Base-by-base conservation (phyloP, 768 basidiomycete species). In the Crucibulum laeve region DNA sequence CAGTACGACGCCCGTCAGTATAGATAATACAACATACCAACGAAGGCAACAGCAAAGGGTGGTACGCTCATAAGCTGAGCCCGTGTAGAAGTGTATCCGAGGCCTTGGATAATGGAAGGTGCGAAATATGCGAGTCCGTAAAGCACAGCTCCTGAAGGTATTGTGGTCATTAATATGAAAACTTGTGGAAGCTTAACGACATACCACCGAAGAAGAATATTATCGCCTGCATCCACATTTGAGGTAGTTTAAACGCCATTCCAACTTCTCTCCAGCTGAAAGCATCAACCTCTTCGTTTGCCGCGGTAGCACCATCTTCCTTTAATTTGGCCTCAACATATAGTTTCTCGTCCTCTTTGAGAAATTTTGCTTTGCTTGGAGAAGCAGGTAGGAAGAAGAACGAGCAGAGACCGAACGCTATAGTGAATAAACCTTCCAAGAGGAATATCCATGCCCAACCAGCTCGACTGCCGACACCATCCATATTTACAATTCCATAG, bases 381-480 rank as follows among this genome's bases (percentile, higher is more conserved):
- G 70, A 65, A 32, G 57, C 52, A 8, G 80, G 74, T 34, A 80
- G 62, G 30, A 82, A 43, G 50, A 71, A 64, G 64, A 70, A 83
- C 0, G 76, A 67, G 1, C 57, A 22, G 3, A 76, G 24, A 5
- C 84, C 87, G 46, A 82, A 77, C 2, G 74, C 35, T 44, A 78
- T 62, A 0, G 84, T 85, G 59, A 88, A 79, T 2, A 74, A 59
- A 1, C 86, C 86, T 59, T 87, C 77, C 23, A 82, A 61, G 41
- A 82, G 77, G 56, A 82, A 82, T 38, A 84, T 76, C 83, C 80
- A 87, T 13, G 74, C 67, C 84, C 84, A 87, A 2, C 81, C 83
- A 3, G 73, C 68, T 30, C 70, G 71, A 1, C 68, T 60, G 0
- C 71, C 69, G 7, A 75, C 58, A 8, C 81, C 80, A 39, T 84